Evolutionary conservation across 345 rosid species (phyloP), one percentile per base, ranked within the genome.

Genomic region (Syzygium grande): DNA sequence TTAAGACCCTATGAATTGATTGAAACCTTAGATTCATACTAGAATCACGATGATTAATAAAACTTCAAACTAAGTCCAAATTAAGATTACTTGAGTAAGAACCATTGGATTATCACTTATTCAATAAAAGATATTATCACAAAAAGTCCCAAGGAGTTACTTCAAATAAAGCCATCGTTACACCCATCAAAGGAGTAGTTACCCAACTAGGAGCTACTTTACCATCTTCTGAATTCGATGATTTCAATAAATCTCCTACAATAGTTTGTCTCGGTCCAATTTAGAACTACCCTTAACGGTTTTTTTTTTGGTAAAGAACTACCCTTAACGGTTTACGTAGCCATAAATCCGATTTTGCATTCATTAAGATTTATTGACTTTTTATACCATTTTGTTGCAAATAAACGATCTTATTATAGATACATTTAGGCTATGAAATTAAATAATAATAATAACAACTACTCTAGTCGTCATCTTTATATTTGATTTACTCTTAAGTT

Each of bases 361-460:
- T 52, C 21, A 59, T 83, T 83, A 25, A 86, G 73, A 79, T 86
- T 11, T 51, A 49, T 89, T 87, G 86, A 87, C 54, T 85, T 87
- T 89, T 43, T 86, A 63, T 87, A 89, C 52, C 77, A 86, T 87
- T 85, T 49, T 15, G 30, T 84, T 85, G 85, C 84, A 86, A 89
- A 89, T 54, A 55, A 89, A 89, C 13, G 30, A 89, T 63, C 34
- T 41, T 87, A 87, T 85, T 51, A 79, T 87, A 87, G 17, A 89
- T 87, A 65, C n/a, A 86, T 80, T 86, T 51, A 59, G 84, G 13
- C n/a, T 59, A 88, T 86, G 58, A 88, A 90, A 88, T 88, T 88
- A 86, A 79, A 88, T 86, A 88, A 55, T 88, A 90, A 88, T 84
- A 49, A 88, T 21, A 88, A 68, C 86, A 83, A n/a, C 51, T 86